Base-by-base conservation (phyloP, 73 alveolate species). In the Paramecium pentaurelia region DNA sequence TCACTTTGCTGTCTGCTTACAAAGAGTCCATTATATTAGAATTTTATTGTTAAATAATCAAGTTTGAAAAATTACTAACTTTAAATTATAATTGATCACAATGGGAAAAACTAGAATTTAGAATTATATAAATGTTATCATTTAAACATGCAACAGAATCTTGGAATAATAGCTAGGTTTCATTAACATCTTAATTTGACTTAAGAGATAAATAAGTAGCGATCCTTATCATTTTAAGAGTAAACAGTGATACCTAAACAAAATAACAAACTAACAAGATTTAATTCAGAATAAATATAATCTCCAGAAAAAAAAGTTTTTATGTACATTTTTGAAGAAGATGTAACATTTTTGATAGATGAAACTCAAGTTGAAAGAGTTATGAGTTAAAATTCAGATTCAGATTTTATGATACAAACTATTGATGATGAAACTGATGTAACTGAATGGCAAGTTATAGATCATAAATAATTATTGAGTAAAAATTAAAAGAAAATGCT, bases 381-480 rank as follows among this genome's bases (percentile, higher is more conserved):
- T 7, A 64, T 64, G 84, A 64, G 84, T 64, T 34, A 64, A 34
- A 54, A 54, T 54, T 54, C 70, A 6, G 84, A 64, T 64, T 64
- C 84, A 28, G 84, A 64, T 64, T 64, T 32, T 34, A 32, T 64
- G 47, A 64, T 64, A 4, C 28, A 64, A 64, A 64, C 84, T 11
- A 64, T 64, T 64, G 84, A 64, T 64, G 84, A 64, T 32, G 84
- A 64, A 64, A 64, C 84, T 8, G 84, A 64, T n/a, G 84, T 64
- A 20, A 32, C 84, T 64, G 84, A 64, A 5, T 64, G 84, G 84
- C 14, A 64, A 42, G 45, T 64, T 12, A 64, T 64, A 32, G 84
- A 64, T 64, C 51, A 54, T 22, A 54, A 54, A 54, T 54, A 32
- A 28, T n/a, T 32, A 64, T 64, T 64, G 7, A 64, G 51, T 32